Conservation (phyloP, 306 rosid genomes). For the Cicer judaicum region DNA sequence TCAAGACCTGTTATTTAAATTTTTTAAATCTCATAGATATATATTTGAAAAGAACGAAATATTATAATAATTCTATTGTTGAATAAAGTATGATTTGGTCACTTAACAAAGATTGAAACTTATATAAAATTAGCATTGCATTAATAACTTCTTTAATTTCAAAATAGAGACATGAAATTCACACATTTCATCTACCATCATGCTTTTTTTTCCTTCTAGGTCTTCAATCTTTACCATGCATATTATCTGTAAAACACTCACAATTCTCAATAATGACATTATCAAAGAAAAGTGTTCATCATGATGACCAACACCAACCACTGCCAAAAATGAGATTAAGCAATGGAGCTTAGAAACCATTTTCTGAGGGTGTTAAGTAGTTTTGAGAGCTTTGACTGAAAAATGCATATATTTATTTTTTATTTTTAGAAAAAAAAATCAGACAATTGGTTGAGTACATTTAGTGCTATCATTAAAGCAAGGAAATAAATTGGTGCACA, state of each 20-base stretch:
- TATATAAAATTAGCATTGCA: too few relatives aligned
- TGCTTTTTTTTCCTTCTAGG: background rate
- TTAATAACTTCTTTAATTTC: too few relatives aligned
- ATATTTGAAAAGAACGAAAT: background rate
- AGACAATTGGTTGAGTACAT: conserved; percentile 44
- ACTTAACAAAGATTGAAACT: too few relatives aligned
- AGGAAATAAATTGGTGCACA: conserved; percentile 53
- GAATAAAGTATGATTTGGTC: too few relatives aligned
- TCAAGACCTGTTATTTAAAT: too few relatives aligned
- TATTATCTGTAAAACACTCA: conserved; percentile 42
- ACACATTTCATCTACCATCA: conserved; percentile 1
- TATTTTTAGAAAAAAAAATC: background rate
- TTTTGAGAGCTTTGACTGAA: conserved; percentile 48
- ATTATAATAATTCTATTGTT: too few relatives aligned
- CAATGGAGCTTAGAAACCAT: background rate
- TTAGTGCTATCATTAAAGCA: conserved; percentile 43
- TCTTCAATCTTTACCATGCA: conserved; percentile 37
- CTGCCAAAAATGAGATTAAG: background rate
- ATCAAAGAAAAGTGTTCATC: conserved; percentile 42
- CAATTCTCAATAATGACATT: conserved; percentile 47
- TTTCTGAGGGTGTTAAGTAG: conserved; percentile 38
- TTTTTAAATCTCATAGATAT: background rate
- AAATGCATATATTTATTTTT: background rate
- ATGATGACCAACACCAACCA: conserved; percentile 53
- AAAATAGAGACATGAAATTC: too few relatives aligned